Percentiles rank a stretch among this genome's conserved stretches.
Evolutionary conservation across 2,329 filamentous ascomycete genomes (phyloP).

Genomic region (Colletotrichum chlorophyti): DNA sequence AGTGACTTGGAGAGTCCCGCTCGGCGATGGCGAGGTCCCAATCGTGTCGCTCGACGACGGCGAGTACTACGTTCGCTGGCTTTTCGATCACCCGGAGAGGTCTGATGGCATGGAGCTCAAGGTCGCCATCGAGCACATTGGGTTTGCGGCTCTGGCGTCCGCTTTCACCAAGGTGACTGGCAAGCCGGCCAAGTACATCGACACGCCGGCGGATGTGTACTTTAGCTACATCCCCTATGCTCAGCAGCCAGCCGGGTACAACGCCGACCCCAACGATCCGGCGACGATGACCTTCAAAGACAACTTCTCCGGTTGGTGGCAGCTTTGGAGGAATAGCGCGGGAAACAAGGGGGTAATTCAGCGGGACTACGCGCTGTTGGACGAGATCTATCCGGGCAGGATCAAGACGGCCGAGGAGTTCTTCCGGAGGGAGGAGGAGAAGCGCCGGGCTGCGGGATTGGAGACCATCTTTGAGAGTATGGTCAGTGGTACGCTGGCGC

Average conservation of each 20-base stretch:
- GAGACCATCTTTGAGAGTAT: conserved; percentile 42
- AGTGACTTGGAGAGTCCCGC: not conserved
- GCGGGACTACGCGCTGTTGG: conserved; percentile 55
- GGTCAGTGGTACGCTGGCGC: conserved; percentile 21
- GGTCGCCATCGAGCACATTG: conserved; percentile 33
- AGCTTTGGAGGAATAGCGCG: conserved; percentile 48
- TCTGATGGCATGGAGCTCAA: conserved; percentile 33
- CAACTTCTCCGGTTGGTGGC: conserved; percentile 61
- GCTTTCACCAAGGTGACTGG: conserved; percentile 20
- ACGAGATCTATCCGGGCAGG: conserved; percentile 57
- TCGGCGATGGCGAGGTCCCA: conserved; percentile 13
- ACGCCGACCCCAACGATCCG: conserved; percentile 37
- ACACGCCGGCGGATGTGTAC: conserved; percentile 44
- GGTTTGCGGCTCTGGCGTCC: conserved; percentile 25
- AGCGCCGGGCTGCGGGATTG: conserved; percentile 33
- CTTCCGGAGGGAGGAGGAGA: conserved; percentile 48
- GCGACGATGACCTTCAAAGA: conserved; percentile 43
- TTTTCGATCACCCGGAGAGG: conserved; percentile 32
- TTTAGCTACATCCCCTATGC: conserved; percentile 24
- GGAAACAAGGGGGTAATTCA: conserved; percentile 48
- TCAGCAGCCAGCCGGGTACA: conserved; percentile 42
- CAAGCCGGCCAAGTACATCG: conserved; percentile 44
- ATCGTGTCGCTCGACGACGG: conserved; percentile 35
- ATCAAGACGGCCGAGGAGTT: conserved; percentile 56
- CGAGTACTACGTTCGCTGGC: conserved; percentile 34